Evolutionary conservation across 306 rosid species (phyloP).

Genomic region (Lathyrus oleraceus): DNA sequence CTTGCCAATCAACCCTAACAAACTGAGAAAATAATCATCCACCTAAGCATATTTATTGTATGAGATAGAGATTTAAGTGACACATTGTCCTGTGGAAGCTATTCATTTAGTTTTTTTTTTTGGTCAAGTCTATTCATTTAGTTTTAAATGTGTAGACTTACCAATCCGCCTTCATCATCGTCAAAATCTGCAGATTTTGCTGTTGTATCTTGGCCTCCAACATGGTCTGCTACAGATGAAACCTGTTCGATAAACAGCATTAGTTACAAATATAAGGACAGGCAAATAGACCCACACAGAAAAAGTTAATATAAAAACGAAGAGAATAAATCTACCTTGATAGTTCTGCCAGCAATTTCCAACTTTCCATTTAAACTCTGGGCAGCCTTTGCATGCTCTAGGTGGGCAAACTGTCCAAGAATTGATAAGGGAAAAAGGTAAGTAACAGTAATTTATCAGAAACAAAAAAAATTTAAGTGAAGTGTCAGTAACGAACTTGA

Average conservation of each 20-base stretch:
- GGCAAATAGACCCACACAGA: neutral
- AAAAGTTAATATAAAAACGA: neutral
- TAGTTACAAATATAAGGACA: conserved; percentile 19
- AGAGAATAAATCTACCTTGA: conserved; percentile 58
- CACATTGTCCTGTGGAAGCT: neutral
- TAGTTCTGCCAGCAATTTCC: conserved; percentile 93
- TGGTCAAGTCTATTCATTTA: neutral
- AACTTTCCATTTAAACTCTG: conserved; percentile 94
- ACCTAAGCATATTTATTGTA: neutral
- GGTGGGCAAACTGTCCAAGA: conserved; percentile 75
- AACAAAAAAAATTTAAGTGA: conserved; percentile 1
- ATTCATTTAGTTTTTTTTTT: neutral
- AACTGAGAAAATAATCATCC: conserved; percentile 13
- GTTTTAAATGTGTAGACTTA: conserved; percentile 37
- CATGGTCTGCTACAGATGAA: conserved; percentile 97
- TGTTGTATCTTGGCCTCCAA: conserved; percentile 81
- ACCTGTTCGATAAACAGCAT: conserved; percentile 55
- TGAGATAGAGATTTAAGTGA: neutral
- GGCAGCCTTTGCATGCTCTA: conserved; percentile 96
- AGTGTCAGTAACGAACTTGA: conserved; percentile 64
- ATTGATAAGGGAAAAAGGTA: conserved; percentile 19
- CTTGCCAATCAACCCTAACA: conserved; percentile 19
- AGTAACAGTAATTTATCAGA: conserved; percentile 3
- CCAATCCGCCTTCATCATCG: conserved; percentile 99
- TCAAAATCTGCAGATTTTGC: conserved; percentile 96